A percentile compares a stretch with the other conserved stretches of the same genome.
Conservation (phyloP, 805 yeast genomes). For the Saturnispora sanitii region DNA sequence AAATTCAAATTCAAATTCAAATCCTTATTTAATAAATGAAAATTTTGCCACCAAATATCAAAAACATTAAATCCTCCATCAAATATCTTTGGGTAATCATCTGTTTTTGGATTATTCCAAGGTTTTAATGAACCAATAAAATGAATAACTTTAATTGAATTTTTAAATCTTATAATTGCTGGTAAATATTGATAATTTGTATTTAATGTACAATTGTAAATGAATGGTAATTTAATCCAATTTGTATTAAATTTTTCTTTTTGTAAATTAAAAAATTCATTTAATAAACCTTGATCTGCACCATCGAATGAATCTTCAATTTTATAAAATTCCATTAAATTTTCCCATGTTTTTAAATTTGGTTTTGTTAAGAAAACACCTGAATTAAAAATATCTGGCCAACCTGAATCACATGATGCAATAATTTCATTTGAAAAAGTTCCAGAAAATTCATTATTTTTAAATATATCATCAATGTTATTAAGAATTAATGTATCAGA, state of each 20-base stretch:
- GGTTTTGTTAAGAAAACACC: slow-evolving; percentile 65
- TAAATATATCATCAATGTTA: slow-evolving; percentile 24
- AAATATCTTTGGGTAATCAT: slow-evolving; percentile 13
- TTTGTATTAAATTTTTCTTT: slow-evolving; percentile 15
- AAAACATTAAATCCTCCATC: slow-evolving; percentile 14
- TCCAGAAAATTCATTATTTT: slow-evolving; percentile 13
- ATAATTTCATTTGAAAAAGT: too few relatives aligned
- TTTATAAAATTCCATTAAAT: slow-evolving; percentile 28
- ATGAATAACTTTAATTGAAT: slow-evolving; percentile 45
- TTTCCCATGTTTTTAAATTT: slow-evolving; percentile 29
- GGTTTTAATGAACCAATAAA: slow-evolving; percentile 58
- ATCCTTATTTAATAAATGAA: slow-evolving; percentile 13
- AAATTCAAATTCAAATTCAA: slow-evolving; percentile 16
- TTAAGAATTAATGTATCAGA: slow-evolving; percentile 41
- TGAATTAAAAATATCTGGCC: slow-evolving; percentile 85
- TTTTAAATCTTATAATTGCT: slow-evolving; percentile 23
- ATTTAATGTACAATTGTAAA: slow-evolving; percentile 67
- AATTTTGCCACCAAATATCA: slow-evolving; percentile 25
- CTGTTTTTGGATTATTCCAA: slow-evolving; percentile 17
- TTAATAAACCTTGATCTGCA: slow-evolving; percentile 85
- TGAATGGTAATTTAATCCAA: slow-evolving; percentile 72
- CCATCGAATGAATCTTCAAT: slow-evolving; percentile 54
- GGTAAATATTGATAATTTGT: slow-evolving; percentile 28
- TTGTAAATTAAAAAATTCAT: slow-evolving; percentile 49
- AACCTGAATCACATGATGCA: slow-evolving; percentile 78